A percentile compares a stretch with the other conserved stretches of the same genome.
phyloP scores from a whole-genome alignment of 2,329 filamentous ascomycete species.

The Apiospora saccharicola region DNA sequence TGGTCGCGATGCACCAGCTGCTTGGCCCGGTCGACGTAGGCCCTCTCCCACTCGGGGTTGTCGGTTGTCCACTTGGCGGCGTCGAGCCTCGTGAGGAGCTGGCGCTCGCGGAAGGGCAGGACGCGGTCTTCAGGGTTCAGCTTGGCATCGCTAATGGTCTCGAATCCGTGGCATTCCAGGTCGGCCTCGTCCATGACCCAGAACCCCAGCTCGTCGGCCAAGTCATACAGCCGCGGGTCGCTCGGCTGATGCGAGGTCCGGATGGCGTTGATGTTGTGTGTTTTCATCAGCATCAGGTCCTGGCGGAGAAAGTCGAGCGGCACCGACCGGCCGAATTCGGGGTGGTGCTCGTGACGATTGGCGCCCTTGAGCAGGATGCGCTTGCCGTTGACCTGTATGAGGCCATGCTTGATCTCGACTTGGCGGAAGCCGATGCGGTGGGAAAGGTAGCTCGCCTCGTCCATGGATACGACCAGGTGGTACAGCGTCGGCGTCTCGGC shows the following conservation, averaged over 20 bases:
- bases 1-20: slow-evolving; percentile 71
- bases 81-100: slow-evolving; percentile 43
- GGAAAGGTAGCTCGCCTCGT: slow-evolving; percentile 44
- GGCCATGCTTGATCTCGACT: slow-evolving; percentile 64
- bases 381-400: slow-evolving; percentile 65
- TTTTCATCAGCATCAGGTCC: slow-evolving; percentile 67
- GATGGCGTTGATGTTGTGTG: slow-evolving; percentile 69
- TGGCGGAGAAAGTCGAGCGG: slow-evolving; percentile 61
- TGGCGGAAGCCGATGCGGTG: slow-evolving; percentile 66
- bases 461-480: slow-evolving; percentile 43
- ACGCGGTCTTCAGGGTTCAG: slow-evolving; percentile 38
- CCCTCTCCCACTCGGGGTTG: slow-evolving; percentile 63
- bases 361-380: slow-evolving; percentile 64
- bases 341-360: slow-evolving; percentile 70
- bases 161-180: slow-evolving; percentile 50
- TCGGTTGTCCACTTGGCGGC: slow-evolving; percentile 60
- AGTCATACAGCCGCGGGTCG: slow-evolving; percentile 60
- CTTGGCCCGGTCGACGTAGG: slow-evolving; percentile 70
- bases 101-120: slow-evolving; percentile 41
- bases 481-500: slow-evolving; percentile 68
- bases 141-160: slow-evolving; percentile 39
- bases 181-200: slow-evolving; percentile 61
- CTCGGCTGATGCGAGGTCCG: slow-evolving; percentile 67
- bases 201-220: slow-evolving; percentile 63
- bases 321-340: slow-evolving; percentile 60